phyloP scores from a whole-genome alignment of 371 early-diverging fungal genomes.

The Syncephalastrum racemosum region DNA sequence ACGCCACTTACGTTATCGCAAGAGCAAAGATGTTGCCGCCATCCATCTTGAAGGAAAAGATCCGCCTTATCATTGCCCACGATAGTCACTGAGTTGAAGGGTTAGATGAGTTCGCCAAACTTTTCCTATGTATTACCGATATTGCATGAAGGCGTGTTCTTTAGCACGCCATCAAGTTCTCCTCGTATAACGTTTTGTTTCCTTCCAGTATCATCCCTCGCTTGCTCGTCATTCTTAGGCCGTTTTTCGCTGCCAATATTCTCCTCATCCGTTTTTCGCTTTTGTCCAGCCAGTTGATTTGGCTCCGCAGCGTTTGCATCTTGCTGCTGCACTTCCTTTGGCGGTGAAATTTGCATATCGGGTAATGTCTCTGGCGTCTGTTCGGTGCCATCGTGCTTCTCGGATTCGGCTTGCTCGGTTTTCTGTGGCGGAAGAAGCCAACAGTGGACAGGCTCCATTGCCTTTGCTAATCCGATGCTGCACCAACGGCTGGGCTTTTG shows the following conservation, averaged over 20 bases:
- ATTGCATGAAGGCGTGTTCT: too few relatives aligned
- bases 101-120: too few relatives aligned
- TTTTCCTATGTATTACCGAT: too few relatives aligned
- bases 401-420: neutral
- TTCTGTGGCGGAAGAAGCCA: conserved; percentile 19
- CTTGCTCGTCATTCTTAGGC: too few relatives aligned
- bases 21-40: conserved; percentile 49
- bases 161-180: too few relatives aligned
- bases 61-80: conserved; percentile 26
- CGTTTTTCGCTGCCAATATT: neutral
- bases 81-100: too few relatives aligned
- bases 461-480: conserved; percentile 43
- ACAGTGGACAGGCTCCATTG: conserved; percentile 16
- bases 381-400: neutral
- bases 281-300: conserved; percentile 2
- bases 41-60: conserved; percentile 49
- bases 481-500: conserved; percentile 50
- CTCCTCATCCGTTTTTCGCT: conserved; percentile 18
- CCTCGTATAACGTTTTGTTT: too few relatives aligned
- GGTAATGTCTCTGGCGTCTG: neutral
- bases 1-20: conserved; percentile 32
- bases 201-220: too few relatives aligned
- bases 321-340: neutral
- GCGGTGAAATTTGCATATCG: neutral
- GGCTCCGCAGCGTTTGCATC: neutral